Evolutionary conservation across 441 rosid species (phyloP), one percentile per base, ranked within the genome.

Genomic region (Eruca vesicaria): DNA sequence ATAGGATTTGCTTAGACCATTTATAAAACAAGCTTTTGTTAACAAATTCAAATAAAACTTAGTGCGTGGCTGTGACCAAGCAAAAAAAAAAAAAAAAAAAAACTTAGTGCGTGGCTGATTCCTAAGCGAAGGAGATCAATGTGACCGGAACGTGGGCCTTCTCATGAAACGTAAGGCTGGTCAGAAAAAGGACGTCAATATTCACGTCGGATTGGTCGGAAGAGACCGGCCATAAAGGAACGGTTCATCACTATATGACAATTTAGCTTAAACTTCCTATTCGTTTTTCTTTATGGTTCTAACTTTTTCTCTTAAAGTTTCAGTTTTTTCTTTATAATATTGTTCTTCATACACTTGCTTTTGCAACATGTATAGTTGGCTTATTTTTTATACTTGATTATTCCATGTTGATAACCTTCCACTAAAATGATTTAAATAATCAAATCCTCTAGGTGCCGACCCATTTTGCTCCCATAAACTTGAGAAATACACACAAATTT

Each of bases 181-280:
- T 20, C 74, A 75, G 69, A 41, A 41, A 75, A 61, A 69, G 64
- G 73, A 38, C 74, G 21, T 62, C 38, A 69, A 26, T 14, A 35
- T 36, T 75, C 35, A 75, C 69, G 70, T 75, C 64, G 48, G 79
- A 75, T 62, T 75, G 75, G 79, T 69, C 79, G 75, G 71, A 45
- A 64, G 41, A 63, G 60, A 70, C 74, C 71, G 66, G 28, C 78
- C 73, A 68, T 11, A 75, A 75, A 68, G 68, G 45, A 68, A 75
- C 26, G 12, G 56, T 60, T 61, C 73, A 67, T 68, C 68, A 61
- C 75, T 56, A 38, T 33, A 69, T 70, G 71, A 76, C 75, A 69
- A 69, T 10, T 53, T 69, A 63, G 31, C 63, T 56, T 6, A 69
- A 45, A 69, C 63, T 23, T 19, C 68, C 19, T 32, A 45, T 41